phyloP scores from a whole-genome alignment of 352 stramenopile species.

The Phytophthora chlamydospora region DNA sequence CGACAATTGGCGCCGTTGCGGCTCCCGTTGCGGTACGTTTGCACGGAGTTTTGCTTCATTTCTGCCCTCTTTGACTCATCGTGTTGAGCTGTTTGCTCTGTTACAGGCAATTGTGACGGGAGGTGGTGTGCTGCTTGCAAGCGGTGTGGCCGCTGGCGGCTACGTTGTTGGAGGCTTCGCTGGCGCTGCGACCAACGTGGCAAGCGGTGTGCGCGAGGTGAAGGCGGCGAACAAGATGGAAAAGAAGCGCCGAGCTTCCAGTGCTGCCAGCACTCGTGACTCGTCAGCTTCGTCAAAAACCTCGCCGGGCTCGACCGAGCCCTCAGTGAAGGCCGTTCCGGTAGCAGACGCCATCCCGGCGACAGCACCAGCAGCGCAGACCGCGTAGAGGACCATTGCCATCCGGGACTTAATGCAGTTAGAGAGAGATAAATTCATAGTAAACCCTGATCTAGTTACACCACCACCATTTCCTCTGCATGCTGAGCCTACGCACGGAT shows the following conservation, averaged over 20 bases:
- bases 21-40: slow-evolving; percentile 77
- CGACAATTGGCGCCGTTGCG: slow-evolving; percentile 79
- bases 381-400: slow-evolving; percentile 30
- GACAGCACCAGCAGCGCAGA: slow-evolving; percentile 31
- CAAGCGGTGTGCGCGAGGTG: slow-evolving; percentile 81
- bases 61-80: slow-evolving; percentile 4
- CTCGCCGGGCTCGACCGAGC: slow-evolving; percentile 23
- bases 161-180: slow-evolving; percentile 86
- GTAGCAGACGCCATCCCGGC: slow-evolving; percentile 16
- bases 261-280: slow-evolving; percentile 36
- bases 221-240: slow-evolving; percentile 80
- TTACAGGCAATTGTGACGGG: slow-evolving; percentile 75
- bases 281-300: slow-evolving; percentile 34
- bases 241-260: slow-evolving; percentile 58
- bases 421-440: slow-evolving; percentile 38
- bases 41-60: neutral
- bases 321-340: slow-evolving; percentile 30
- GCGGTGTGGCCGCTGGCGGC: slow-evolving; percentile 73
- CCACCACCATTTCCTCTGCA: slow-evolving; percentile 9
- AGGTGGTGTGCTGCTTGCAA: slow-evolving; percentile 75
- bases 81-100: slow-evolving; percentile 6
- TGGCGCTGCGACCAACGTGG: slow-evolving; percentile 81
- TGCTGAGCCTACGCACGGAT: slow-evolving; percentile 15
- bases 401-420: slow-evolving; percentile 30
- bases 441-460: slow-evolving; percentile 33